Conservation (phyloP, 2,329 filamentous ascomycete species). For the Monosporascus sp. region DNA sequence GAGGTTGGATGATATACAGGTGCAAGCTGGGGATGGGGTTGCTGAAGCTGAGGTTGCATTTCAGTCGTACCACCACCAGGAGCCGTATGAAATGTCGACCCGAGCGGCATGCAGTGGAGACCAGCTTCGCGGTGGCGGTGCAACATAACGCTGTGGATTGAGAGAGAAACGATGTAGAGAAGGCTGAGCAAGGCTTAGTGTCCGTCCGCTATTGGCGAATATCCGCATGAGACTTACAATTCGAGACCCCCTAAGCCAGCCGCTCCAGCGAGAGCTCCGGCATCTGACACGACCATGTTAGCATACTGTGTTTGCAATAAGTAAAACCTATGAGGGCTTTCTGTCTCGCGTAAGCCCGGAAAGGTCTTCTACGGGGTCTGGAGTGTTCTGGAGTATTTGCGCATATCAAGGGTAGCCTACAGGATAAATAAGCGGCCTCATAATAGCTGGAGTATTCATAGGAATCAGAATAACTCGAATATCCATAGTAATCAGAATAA, state of each 20-base stretch:
- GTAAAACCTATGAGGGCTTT: not conserved
- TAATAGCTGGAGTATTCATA: slow-evolving; percentile 19
- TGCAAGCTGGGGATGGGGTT: slow-evolving; percentile 3
- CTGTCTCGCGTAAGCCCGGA: not conserved
- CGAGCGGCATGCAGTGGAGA: slow-evolving; percentile 30
- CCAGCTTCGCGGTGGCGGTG: slow-evolving; percentile 39
- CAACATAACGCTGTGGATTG: slow-evolving; percentile 35
- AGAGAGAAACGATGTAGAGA: slow-evolving; percentile 35
- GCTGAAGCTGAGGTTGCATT: slow-evolving; percentile 20
- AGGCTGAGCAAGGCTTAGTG: slow-evolving; percentile 26
- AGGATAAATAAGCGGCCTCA: slow-evolving; percentile 11
- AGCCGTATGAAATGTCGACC: slow-evolving; percentile 15
- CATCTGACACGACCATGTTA: slow-evolving; percentile 8
- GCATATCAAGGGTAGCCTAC: not conserved
- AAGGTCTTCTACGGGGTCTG: not conserved
- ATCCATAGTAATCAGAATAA: not conserved
- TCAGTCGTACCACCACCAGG: slow-evolving; percentile 16
- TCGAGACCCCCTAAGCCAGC: slow-evolving; percentile 35
- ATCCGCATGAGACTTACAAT: slow-evolving; percentile 32
- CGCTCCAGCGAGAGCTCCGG: slow-evolving; percentile 27
- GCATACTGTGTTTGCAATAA: slow-evolving; percentile 1
- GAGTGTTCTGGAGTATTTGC: not conserved
- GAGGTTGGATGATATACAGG: slow-evolving; percentile 1
- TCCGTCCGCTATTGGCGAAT: not conserved
- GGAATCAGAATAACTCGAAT: slow-evolving; percentile 1